A percentile compares a stretch with the other conserved stretches of the same genome.
Conservation (phyloP, 2,329 filamentous ascomycete genomes). For the Aspergillus phoenicis region DNA sequence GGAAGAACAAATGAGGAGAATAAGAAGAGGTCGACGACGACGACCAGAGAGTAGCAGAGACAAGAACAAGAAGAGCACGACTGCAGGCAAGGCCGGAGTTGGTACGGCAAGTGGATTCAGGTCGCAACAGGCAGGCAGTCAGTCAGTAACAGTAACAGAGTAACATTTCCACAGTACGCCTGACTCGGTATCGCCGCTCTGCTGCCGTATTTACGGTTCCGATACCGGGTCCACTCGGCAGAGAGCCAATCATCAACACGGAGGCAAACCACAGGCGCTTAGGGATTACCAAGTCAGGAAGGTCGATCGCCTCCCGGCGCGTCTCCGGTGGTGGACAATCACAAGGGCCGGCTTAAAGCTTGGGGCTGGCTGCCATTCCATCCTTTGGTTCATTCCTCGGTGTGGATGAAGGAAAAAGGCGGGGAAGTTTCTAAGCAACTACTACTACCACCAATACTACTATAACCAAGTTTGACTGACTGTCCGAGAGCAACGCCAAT, state of each 20-base stretch:
- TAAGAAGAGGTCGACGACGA: neutral
- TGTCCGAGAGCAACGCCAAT: no score
- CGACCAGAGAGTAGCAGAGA: neutral
- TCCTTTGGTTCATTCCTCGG: neutral
- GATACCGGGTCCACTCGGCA: neutral
- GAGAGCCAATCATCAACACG: neutral
- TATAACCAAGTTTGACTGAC: neutral
- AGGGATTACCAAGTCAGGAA: neutral
- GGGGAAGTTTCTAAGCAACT: neutral
- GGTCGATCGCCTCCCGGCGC: conserved; percentile 5
- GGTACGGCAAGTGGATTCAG: conserved; percentile 2
- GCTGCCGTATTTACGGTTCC: neutral
- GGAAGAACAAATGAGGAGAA: neutral
- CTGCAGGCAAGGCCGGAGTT: neutral
- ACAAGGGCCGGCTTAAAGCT: neutral
- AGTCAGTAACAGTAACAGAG: no score
- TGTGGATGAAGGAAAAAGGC: neutral
- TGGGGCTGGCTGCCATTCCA: neutral
- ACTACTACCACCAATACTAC: neutral
- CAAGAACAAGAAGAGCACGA: neutral
- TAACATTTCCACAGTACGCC: neutral
- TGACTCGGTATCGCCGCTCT: conserved; percentile 1
- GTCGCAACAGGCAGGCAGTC: neutral
- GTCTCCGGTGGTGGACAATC: conserved; percentile 3
- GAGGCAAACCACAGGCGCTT: conserved; percentile 2